Evolutionary conservation across 1,284 basidiomycete genomes (phyloP), one percentile per base, ranked within the genome.

Genomic region (Fomitopsis betulina): DNA sequence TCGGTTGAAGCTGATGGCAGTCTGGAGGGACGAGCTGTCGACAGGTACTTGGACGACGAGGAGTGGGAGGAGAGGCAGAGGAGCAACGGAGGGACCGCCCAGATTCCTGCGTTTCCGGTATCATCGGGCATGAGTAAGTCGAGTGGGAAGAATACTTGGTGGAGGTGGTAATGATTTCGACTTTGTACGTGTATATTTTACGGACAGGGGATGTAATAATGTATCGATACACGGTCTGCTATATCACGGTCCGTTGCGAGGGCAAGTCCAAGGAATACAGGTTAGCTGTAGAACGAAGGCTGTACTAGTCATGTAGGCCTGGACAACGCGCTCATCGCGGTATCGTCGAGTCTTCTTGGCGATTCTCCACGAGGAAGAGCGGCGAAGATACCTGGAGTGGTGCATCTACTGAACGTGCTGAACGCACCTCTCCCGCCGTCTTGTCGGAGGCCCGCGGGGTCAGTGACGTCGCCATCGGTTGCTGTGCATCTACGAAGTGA

Each of bases 1-100:
- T 19, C 27, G 43, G 33, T 47, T 23, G 25, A 15, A 55, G 54
- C n/a, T 5, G 40, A n/a, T 39, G 43, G 64, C 50, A 12, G 49
- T 23, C 61, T 84, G 43, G 81, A 82, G 60, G 75, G 70, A 4
- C 69, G 79, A 7, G 86, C 86, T 1, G 73, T 86, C 38, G 79
- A 81, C 60, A 74, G 70, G 49, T 89, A 88, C 69, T 65, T 88
- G 57, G 85, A 87, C 49, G 86, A 89, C 61, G 76, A 79, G 5
- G 84, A 87, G 58, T 89, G 87, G 86, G 86, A 88, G 69, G 72
- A 68, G 45, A 61, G 87, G 86, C 86, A 88, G 69, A 72, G 67
- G 40, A 61, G 63, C 5, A 71, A 76, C 59, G 63, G 67, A 33
- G 66, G 61, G 27, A 62, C 63, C 2, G 62, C 68, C 6, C 21